A percentile compares a stretch with the other conserved stretches of the same genome.
These are phyloP conservation scores for Penicillium samsonianum DNA, from an alignment of 495 filamentous ascomycete genomes.

Conservation along the genomic window DNA sequence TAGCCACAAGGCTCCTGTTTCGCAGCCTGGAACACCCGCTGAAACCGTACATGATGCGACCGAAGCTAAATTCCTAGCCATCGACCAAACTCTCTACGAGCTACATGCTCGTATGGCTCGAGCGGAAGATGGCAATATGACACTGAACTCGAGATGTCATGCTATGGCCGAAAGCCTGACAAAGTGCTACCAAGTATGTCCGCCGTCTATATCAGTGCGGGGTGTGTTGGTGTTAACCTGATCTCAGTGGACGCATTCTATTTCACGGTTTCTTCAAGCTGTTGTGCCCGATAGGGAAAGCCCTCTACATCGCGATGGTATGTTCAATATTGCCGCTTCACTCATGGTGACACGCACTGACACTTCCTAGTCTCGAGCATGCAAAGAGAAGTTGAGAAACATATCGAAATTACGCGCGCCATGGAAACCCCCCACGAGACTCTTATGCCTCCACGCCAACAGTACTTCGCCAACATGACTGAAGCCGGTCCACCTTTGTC, in stretches of 20 bases:
- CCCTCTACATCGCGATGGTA: constrained; percentile 59
- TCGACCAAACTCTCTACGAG: constrained; percentile 85
- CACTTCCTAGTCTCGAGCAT: constrained; percentile 66
- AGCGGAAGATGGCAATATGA: constrained; percentile 79
- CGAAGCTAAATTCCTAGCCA: constrained; percentile 70
- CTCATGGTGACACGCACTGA: constrained; percentile 16
- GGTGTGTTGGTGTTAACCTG: constrained; percentile 17
- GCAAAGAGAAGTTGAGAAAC: constrained; percentile 82
- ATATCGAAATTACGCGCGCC: constrained; percentile 67
- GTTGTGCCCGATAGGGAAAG: constrained; percentile 68
- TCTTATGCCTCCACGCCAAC: constrained; percentile 71
- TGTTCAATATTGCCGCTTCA: not conserved
- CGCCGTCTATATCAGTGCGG: not conserved
- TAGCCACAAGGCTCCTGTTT: constrained; percentile 66
- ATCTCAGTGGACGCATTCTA: constrained; percentile 68
- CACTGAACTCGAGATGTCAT: constrained; percentile 78
- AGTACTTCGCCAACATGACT: constrained; percentile 71
- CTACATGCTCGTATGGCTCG: constrained; percentile 72
- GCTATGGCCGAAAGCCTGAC: constrained; percentile 77
- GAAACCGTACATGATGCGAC: constrained; percentile 76
- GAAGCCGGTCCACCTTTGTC: constrained; percentile 79
- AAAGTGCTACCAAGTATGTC: constrained; percentile 70
- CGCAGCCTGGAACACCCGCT: constrained; percentile 80
- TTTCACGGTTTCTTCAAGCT: constrained; percentile 69
- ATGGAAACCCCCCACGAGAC: constrained; percentile 79